Conservation (phyloP, 768 basidiomycete genomes). For the Baorangia bicolor region DNA sequence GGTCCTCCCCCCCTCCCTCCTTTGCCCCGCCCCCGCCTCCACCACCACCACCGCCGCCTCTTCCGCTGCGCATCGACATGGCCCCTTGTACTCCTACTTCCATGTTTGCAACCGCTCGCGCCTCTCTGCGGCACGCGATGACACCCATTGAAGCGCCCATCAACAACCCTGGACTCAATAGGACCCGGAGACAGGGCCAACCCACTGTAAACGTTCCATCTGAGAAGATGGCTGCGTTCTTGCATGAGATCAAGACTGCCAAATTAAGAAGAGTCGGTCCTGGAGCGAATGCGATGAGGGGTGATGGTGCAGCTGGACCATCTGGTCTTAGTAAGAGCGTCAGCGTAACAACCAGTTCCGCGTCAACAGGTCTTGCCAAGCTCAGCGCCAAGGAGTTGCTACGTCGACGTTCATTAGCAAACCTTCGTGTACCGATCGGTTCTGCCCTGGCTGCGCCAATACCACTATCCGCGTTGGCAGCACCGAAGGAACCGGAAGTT, state of each 20-base stretch:
- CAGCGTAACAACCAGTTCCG: conserved; percentile 6
- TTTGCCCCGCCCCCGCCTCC: conserved; percentile 42
- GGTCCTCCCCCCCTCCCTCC: conserved; percentile 9
- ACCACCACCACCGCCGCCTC: conserved; percentile 36
- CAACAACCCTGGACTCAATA: conserved; percentile 41
- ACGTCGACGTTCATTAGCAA: conserved; percentile 28
- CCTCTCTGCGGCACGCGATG: conserved; percentile 56
- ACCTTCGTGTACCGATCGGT: conserved; percentile 25
- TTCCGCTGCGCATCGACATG: conserved; percentile 34
- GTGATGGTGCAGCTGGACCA: conserved; percentile 24
- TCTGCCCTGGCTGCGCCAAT: conserved; percentile 23
- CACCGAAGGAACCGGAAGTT: conserved; percentile 8
- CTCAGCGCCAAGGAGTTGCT: conserved; percentile 19
- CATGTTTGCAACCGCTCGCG: conserved; percentile 60
- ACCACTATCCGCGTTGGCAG: conserved; percentile 4
- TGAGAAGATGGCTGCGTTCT: conserved; percentile 82
- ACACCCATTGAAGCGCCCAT: conserved; percentile 67
- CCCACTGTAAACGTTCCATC: conserved; percentile 72
- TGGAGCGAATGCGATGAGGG: conserved; percentile 17
- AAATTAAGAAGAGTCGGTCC: conserved; percentile 57
- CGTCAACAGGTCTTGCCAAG: conserved; percentile 5
- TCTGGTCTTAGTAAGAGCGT: conserved; percentile 33
- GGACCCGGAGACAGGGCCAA: conserved; percentile 48
- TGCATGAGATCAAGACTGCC: conserved; percentile 77
- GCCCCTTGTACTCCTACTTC: conserved; percentile 28